These are phyloP conservation scores for Simmondsia chinensis DNA, from an alignment of 148 eudicot species.

Conservation along the genomic window DNA sequence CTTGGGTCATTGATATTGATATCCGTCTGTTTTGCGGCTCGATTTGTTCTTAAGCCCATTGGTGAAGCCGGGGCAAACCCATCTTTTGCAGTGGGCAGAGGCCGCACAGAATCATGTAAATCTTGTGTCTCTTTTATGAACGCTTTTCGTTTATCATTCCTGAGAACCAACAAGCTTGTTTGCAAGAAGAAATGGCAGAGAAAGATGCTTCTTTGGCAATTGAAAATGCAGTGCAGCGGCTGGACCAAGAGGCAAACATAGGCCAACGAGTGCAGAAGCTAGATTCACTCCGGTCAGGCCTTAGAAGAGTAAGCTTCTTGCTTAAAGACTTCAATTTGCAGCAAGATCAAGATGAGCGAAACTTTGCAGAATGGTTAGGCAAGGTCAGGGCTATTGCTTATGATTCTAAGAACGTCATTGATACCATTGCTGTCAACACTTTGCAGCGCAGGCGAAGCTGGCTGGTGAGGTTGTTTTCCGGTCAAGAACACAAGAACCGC, in stretches of 20 bases:
- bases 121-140: too few relatives aligned
- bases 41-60: too few relatives aligned
- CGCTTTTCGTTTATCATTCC: too few relatives aligned
- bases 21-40: too few relatives aligned
- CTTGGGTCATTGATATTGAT: too few relatives aligned
- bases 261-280: conserved; percentile 3
- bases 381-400: conserved; percentile 11
- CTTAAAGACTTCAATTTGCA: conserved; percentile 1
- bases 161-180: too few relatives aligned
- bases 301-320: not conserved
- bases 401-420: conserved; percentile 11
- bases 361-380: conserved; percentile 2
- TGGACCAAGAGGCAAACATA: conserved; percentile 8
- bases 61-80: too few relatives aligned
- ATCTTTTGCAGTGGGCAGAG: too few relatives aligned
- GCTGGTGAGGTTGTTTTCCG: conserved; percentile 1
- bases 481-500: not conserved
- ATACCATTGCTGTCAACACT: conserved; percentile 5
- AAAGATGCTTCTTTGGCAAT: conserved; percentile 15
- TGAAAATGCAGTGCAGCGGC: conserved; percentile 12
- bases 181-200: conserved; percentile 18
- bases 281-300: conserved; percentile 3
- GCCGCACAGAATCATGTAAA: too few relatives aligned
- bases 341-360: conserved; percentile 4
- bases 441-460: conserved; percentile 6